Evolutionary conservation across 2,329 filamentous ascomycete species (phyloP), one percentile per base, ranked within the genome.

Genomic region (Sporothrix euskadiensis): DNA sequence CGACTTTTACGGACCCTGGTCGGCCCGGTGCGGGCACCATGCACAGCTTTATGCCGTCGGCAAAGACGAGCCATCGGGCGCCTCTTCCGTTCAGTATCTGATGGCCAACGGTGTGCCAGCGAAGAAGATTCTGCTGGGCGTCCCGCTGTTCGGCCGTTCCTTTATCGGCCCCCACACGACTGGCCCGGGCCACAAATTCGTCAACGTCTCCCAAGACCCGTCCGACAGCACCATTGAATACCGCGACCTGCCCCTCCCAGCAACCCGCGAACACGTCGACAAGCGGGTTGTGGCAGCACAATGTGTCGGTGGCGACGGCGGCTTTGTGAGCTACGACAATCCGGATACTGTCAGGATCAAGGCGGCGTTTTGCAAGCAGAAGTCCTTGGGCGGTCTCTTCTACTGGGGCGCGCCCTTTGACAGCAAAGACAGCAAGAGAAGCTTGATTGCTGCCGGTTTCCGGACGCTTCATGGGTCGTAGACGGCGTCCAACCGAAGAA

Each of bases 391-490:
- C 39, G 93, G 93, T 0, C 82, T 96, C 9, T 95, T 94, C 80
- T 96, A 94, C 81, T 94, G 91, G 91, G 90, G 91, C 71, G 91
- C 90, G n/a, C 90, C 91, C 16, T 89, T 88, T 3, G 93, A 96
- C 82, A 86, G 87, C 39, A 84, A 82, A 76, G 85, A 88, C 71
- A 85, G 84, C 75, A 85, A 86, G 70, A 84, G 88, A 70, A 90
- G 88, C 78, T 80, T 90, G 71, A 83, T 90, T 74, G 84, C 86
- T 65, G 83, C 88, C 22, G 88, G 88, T 5, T 90, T 90, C 79
- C 85, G 86, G 73, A 84, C 87, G 9, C 79, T 90, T 74, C 88
- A 90, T 78, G 84, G 83, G 74, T 84, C 83, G 19, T 84, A 73
- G 57, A 16, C 4, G 41, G 41, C 44, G 41, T 9, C 12, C 9